phyloP scores from a whole-genome alignment of 1,284 basidiomycete species.

The Papiliotrema laurentii region DNA sequence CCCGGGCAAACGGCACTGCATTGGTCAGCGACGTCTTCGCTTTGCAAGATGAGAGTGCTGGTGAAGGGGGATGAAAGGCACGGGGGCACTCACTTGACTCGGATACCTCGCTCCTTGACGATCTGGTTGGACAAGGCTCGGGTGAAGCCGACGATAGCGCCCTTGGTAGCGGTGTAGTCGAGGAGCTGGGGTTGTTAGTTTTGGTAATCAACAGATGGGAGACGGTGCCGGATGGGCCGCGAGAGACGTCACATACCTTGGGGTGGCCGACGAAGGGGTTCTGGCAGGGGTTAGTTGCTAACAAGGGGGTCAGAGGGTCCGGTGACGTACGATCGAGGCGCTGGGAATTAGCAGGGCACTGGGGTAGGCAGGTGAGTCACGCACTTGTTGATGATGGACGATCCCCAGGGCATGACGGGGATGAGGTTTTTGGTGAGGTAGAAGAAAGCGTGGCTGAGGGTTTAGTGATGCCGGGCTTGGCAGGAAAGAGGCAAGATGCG shows the following conservation, averaged over 20 bases:
- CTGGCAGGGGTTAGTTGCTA: conserved; percentile 1
- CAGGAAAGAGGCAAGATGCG: neutral
- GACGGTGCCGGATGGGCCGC: neutral
- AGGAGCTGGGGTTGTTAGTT: conserved; percentile 46
- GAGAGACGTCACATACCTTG: conserved; percentile 9
- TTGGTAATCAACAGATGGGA: neutral
- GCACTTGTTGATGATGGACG: conserved; percentile 54
- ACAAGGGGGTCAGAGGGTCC: too few relatives aligned
- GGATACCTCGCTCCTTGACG: conserved; percentile 54
- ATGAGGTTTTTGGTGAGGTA: conserved; percentile 54
- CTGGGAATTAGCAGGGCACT: conserved; percentile 1
- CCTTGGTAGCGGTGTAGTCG: conserved; percentile 58
- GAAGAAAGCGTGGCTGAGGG: conserved; percentile 55
- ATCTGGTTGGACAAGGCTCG: conserved; percentile 56
- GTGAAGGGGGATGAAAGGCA: neutral
- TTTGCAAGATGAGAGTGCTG: neutral
- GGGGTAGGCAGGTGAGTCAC: neutral
- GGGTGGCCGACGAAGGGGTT: conserved; percentile 55
- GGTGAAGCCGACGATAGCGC: conserved; percentile 54
- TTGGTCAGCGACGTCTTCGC: neutral
- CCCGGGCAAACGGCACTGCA: conserved; percentile 53
- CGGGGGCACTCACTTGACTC: conserved; percentile 50
- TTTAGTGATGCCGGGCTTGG: neutral
- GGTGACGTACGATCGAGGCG: conserved; percentile 11
- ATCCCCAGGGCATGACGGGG: conserved; percentile 49